Conservation (phyloP, 2,329 filamentous ascomycete genomes). For the Diaporthe amygdali region DNA sequence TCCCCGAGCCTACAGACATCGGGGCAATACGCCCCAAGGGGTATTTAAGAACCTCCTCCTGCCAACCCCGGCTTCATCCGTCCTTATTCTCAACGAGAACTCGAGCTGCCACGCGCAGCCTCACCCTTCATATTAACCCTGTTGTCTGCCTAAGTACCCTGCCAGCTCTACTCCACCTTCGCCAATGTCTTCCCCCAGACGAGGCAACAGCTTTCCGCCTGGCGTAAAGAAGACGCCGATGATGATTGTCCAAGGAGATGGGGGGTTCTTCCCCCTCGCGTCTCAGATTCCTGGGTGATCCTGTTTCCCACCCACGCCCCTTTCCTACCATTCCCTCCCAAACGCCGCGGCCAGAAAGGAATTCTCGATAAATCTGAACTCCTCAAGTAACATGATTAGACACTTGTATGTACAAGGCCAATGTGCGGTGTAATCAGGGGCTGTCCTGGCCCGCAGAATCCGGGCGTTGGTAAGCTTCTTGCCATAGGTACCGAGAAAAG, state of each 20-base stretch:
- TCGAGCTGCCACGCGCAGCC: neutral
- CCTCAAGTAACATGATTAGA: neutral
- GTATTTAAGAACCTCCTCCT: neutral
- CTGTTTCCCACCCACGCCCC: neutral
- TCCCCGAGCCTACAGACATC: neutral
- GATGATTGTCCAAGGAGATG: neutral
- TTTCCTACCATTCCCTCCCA: neutral
- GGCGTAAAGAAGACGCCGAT: neutral
- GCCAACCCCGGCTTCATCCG: neutral
- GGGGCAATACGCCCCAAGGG: neutral
- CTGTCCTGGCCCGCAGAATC: neutral
- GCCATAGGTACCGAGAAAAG: neutral
- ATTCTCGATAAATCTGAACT: neutral
- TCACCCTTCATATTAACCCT: neutral
- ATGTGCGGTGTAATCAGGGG: neutral
- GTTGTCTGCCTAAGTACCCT: neutral
- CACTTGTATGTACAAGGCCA: conserved; percentile 1
- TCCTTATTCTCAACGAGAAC: neutral
- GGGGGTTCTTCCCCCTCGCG: neutral
- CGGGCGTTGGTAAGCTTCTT: neutral
- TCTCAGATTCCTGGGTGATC: neutral
- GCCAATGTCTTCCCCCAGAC: neutral
- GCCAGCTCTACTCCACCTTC: neutral
- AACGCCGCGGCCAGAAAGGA: neutral
- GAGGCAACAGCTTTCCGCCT: neutral